phyloP scores from a whole-genome alignment of 2,329 filamentous ascomycete genomes.

The Endocalyx cinctus region DNA sequence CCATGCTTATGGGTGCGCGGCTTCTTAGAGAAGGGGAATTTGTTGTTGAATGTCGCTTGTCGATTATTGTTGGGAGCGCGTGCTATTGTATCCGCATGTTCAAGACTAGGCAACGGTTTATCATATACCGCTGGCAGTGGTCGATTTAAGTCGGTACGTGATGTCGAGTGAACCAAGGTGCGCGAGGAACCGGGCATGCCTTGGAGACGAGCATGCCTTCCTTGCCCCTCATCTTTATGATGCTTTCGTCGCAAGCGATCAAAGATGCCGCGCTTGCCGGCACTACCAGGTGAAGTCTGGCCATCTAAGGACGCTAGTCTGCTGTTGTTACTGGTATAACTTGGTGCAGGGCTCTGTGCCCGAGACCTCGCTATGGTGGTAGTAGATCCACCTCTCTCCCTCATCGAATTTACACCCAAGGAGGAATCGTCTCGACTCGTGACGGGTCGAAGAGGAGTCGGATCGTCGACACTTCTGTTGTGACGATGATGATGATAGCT shows the following conservation, averaged over 20 bases:
- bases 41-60: slow-evolving; percentile 56
- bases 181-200: slow-evolving; percentile 49
- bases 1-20: slow-evolving; percentile 39
- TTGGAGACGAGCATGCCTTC: slow-evolving; percentile 36
- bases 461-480: slow-evolving; percentile 65
- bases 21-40: slow-evolving; percentile 59
- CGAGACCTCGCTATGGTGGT: slow-evolving; percentile 46
- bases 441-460: slow-evolving; percentile 63
- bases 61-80: slow-evolving; percentile 28
- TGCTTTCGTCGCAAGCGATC: slow-evolving; percentile 48
- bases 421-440: slow-evolving; percentile 71
- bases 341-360: slow-evolving; percentile 78
- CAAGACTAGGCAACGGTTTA: slow-evolving; percentile 25
- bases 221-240: slow-evolving; percentile 49
- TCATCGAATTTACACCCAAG: slow-evolving; percentile 42
- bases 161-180: slow-evolving; percentile 47
- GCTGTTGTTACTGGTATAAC: slow-evolving; percentile 58
- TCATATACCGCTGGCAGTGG: slow-evolving; percentile 35
- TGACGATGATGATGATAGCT: slow-evolving; percentile 59
- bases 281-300: slow-evolving; percentile 54
- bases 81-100: slow-evolving; percentile 15
- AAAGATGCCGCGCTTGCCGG: slow-evolving; percentile 48
- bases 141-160: slow-evolving; percentile 41
- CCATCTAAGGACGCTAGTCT: slow-evolving; percentile 46
- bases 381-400: slow-evolving; percentile 47